A percentile compares a stretch with the other conserved stretches of the same genome.
Conservation (phyloP, 768 basidiomycete genomes). For the Asterophora lycoperdoides region DNA sequence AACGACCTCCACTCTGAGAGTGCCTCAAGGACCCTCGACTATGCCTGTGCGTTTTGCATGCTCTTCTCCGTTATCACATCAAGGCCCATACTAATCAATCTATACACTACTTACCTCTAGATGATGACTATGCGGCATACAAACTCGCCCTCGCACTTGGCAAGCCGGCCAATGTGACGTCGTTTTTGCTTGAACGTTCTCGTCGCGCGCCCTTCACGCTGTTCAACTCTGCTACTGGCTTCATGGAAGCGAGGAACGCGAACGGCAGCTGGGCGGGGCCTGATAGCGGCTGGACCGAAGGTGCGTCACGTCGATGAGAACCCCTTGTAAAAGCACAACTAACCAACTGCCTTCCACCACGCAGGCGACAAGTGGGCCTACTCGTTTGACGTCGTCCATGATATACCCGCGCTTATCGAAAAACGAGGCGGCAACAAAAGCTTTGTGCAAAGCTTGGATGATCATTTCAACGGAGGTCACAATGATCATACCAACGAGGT, state of each 20-base stretch:
- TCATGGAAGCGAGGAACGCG: slow-evolving; percentile 76
- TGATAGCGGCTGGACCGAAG: slow-evolving; percentile 78
- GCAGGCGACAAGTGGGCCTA: slow-evolving; percentile 59
- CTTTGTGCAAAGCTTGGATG: slow-evolving; percentile 67
- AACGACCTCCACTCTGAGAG: slow-evolving; percentile 77
- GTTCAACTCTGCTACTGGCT: slow-evolving; percentile 67
- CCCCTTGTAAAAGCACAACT: not conserved
- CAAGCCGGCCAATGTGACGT: slow-evolving; percentile 41
- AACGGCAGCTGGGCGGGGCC: slow-evolving; percentile 72
- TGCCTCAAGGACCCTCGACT: slow-evolving; percentile 73
- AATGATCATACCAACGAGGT: slow-evolving; percentile 84
- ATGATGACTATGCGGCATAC: slow-evolving; percentile 74
- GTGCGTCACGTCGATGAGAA: slow-evolving; percentile 26
- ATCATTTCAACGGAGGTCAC: slow-evolving; percentile 55
- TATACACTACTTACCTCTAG: too few species aligned
- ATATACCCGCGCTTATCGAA: slow-evolving; percentile 57
- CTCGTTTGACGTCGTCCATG: slow-evolving; percentile 74
- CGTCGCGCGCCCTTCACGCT: slow-evolving; percentile 54
- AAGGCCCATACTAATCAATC: too few species aligned
- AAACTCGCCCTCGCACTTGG: slow-evolving; percentile 53
- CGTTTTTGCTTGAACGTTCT: slow-evolving; percentile 53
- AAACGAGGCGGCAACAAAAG: slow-evolving; percentile 59
- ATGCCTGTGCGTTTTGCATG: slow-evolving; percentile 52
- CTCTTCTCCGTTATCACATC: not conserved
- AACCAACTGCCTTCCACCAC: not conserved